A percentile compares a stretch with the other conserved stretches of the same genome.
Evolutionary conservation across 805 yeast species (phyloP).

Genomic region (Suhomyces faveliae): DNA sequence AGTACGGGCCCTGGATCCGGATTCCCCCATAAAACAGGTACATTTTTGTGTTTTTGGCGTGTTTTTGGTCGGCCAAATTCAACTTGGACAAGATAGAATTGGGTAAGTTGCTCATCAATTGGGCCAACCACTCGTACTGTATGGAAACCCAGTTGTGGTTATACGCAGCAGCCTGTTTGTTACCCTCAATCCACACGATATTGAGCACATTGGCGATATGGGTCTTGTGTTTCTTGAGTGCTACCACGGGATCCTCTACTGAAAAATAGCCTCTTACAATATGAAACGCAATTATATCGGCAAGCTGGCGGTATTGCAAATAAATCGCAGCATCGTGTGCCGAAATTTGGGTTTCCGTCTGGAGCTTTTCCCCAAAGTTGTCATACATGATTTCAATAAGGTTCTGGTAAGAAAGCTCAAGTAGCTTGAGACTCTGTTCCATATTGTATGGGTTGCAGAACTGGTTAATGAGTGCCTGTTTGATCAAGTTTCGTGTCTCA

Average conservation of each 20-base stretch:
- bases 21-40: slow-evolving; percentile 34
- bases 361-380: slow-evolving; percentile 8
- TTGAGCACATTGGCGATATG: slow-evolving; percentile 55
- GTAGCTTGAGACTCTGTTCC: slow-evolving; percentile 25
- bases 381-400: slow-evolving; percentile 25
- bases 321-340: slow-evolving; percentile 31
- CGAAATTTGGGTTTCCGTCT: slow-evolving; percentile 10
- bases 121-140: slow-evolving; percentile 69
- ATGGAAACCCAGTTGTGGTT: slow-evolving; percentile 51
- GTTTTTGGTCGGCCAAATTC: neutral
- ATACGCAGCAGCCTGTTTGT: slow-evolving; percentile 10
- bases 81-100: slow-evolving; percentile 14
- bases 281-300: slow-evolving; percentile 63
- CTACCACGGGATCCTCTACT: slow-evolving; percentile 54
- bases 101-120: slow-evolving; percentile 52
- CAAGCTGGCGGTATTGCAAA: slow-evolving; percentile 40
- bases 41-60: slow-evolving; percentile 1
- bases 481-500: slow-evolving; percentile 38
- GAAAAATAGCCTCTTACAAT: slow-evolving; percentile 61
- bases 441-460: slow-evolving; percentile 33
- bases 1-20: slow-evolving; percentile 15
- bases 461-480: slow-evolving; percentile 35
- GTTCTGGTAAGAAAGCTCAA: slow-evolving; percentile 36
- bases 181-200: slow-evolving; percentile 24
- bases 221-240: slow-evolving; percentile 60